These are phyloP conservation scores for Nemania diffusa DNA, from an alignment of 2,329 filamentous ascomycete genomes.

Conservation along the genomic window DNA sequence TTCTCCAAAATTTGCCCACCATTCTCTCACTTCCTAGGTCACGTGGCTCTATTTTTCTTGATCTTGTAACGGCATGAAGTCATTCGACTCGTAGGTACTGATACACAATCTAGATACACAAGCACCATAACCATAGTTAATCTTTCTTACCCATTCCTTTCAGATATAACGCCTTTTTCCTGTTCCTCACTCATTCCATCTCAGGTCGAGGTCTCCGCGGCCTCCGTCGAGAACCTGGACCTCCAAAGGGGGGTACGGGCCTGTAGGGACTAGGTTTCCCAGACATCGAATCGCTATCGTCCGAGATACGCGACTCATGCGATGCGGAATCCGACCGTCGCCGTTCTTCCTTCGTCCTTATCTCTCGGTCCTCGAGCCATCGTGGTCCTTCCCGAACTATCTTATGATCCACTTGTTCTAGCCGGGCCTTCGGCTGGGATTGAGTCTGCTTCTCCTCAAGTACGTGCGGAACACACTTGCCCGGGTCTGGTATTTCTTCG, in stretches of 20 bases:
- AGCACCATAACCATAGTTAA: neutral
- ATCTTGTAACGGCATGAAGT: neutral
- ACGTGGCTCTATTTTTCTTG: neutral
- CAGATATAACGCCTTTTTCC: neutral
- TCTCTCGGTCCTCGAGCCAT: neutral
- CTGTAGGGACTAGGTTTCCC: neutral
- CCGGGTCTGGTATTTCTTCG: neutral
- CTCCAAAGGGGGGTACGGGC: conserved; percentile 8
- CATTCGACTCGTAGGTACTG: neutral
- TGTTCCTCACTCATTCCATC: neutral
- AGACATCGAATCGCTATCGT: neutral
- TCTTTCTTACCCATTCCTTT: neutral
- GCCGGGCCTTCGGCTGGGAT: neutral
- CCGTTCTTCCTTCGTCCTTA: neutral
- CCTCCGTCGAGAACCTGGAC: conserved; percentile 17
- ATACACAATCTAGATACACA: neutral
- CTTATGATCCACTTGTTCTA: neutral
- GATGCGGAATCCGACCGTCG: too few relatives aligned
- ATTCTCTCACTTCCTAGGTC: neutral
- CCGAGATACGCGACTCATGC: neutral
- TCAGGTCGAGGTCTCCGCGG: conserved; percentile 19
- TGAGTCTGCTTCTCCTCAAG: neutral
- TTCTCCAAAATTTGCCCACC: neutral
- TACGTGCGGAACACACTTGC: neutral
- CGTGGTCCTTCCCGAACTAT: neutral